Evolutionary conservation across 2,329 filamentous ascomycete genomes (phyloP).

Genomic region (Elsinoe australis): DNA sequence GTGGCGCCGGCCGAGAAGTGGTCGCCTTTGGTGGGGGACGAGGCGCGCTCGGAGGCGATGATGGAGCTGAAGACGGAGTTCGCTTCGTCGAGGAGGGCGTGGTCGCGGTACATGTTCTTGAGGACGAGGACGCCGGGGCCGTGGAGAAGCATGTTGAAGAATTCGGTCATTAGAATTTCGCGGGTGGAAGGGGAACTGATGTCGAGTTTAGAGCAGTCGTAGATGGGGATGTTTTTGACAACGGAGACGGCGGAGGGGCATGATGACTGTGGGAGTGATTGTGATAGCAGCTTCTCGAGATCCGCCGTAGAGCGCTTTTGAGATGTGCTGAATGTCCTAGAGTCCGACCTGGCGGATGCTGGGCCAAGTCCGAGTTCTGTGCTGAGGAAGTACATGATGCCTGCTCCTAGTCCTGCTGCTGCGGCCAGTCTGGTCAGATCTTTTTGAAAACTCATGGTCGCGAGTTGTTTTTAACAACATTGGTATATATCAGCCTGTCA

Average conservation of each 20-base stretch:
- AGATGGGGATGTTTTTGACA: conserved; percentile 49
- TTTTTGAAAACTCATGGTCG: not conserved
- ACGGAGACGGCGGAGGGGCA: conserved; percentile 46
- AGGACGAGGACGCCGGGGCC: conserved; percentile 56
- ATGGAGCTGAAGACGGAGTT: conserved; percentile 44
- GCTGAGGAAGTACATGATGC: not conserved
- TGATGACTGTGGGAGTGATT: conserved; percentile 29
- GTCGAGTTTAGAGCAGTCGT: conserved; percentile 39
- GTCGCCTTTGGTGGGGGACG: conserved; percentile 45
- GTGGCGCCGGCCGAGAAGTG: conserved; percentile 51
- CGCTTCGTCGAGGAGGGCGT: conserved; percentile 37
- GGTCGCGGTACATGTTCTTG: conserved; percentile 44
- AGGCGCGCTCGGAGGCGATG: conserved; percentile 39
- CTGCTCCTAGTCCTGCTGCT: not conserved
- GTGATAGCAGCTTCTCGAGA: conserved; percentile 36
- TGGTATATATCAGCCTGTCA: no score
- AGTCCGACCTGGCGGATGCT: not conserved
- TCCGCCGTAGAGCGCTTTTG: not conserved
- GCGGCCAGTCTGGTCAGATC: not conserved
- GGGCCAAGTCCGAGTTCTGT: not conserved
- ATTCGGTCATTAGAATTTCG: conserved; percentile 50
- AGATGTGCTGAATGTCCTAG: not conserved
- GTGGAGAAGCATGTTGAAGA: conserved; percentile 49
- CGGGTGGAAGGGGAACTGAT: conserved; percentile 28
- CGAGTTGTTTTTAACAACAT: no score